Evolutionary conservation across 148 eudicot genomes (phyloP), one percentile per base, ranked within the genome.

Genomic region (Rhododendron simsii): DNA sequence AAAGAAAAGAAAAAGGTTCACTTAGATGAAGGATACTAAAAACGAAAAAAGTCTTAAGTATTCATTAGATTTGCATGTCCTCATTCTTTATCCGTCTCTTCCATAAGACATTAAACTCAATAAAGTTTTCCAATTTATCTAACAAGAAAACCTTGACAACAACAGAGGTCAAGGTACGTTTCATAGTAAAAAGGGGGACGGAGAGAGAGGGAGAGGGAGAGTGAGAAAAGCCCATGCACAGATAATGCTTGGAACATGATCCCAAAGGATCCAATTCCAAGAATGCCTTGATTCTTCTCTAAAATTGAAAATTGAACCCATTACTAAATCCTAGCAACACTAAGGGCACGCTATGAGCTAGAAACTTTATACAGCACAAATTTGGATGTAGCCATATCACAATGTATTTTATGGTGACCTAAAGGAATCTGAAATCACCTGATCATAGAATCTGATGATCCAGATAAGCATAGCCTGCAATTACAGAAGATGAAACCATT

Each of bases 401-500:
- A 7, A 81, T 12, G n/a, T 53, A 81, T 81, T 55, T 53, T 23
- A n/a, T 23, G 18, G 35, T n/a, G 20, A 14, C 84, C 74, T 30
- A 21, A 77, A 33, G 59, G 65, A n/a, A 89, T 61, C 53, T 35
- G 39, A 23, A 20, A 74, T 63, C 78, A 81, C 99, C 99, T 95
- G 91, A 96, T 96, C 98, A 97, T 95, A 81, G 96, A 95, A 91
- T 97, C 99, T 81, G 99, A 97, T 73, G 99, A 97, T 82, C 99
- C 99, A 57, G 99, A 97, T 87, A 97, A 91, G 89, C 99, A 97
- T 80, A 89, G 92, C 93, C 99, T 97, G 94, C 92, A 93, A 84
- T 79, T 80, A 84, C 69, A 35, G 78, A 87, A 81, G 47, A 7
- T 79, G 75, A 57, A 81, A 81, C 82, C 41, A 44, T 75, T 80